These are phyloP conservation scores for Fusarium goolgardi DNA, from an alignment of 2,329 filamentous ascomycete genomes.

Conservation along the genomic window DNA sequence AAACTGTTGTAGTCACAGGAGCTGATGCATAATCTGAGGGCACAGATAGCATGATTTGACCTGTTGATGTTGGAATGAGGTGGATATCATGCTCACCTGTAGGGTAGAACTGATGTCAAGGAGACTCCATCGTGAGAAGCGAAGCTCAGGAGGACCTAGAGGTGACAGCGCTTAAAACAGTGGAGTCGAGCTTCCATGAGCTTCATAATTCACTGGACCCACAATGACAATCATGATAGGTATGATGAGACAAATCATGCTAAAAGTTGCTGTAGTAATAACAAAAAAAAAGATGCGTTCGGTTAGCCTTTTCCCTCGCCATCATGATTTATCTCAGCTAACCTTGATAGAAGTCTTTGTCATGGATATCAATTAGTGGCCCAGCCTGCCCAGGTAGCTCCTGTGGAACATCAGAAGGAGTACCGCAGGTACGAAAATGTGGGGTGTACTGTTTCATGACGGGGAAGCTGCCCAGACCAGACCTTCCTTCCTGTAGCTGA, in stretches of 20 bases:
- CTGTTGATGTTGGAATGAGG: neutral
- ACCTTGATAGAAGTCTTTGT: neutral
- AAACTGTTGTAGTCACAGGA: too few species aligned
- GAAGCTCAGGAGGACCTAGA: constrained; percentile 1
- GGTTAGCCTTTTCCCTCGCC: fast-evolving
- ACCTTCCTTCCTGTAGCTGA: neutral
- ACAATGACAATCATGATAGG: neutral
- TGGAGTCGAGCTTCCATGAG: constrained; percentile 8
- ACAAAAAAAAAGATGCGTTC: neutral
- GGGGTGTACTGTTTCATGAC: constrained; percentile 40
- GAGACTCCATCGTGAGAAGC: constrained; percentile 13
- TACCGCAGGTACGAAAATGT: constrained; percentile 3
- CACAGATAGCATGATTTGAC: neutral
- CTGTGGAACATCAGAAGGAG: neutral
- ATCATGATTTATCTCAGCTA: neutral
- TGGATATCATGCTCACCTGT: neutral
- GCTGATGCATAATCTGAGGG: fast-evolving
- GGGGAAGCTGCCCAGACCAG: constrained; percentile 3
- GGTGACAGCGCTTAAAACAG: constrained; percentile 15
- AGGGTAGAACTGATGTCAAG: constrained; percentile 7
- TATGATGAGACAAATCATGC: neutral
- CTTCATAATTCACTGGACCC: neutral
- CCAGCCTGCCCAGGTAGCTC: neutral
- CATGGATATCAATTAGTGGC: neutral
- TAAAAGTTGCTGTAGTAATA: neutral